Evolutionary conservation across 495 filamentous ascomycete genomes (phyloP), one percentile per base, ranked within the genome.

Genomic region (Lophiotrema nucula): DNA sequence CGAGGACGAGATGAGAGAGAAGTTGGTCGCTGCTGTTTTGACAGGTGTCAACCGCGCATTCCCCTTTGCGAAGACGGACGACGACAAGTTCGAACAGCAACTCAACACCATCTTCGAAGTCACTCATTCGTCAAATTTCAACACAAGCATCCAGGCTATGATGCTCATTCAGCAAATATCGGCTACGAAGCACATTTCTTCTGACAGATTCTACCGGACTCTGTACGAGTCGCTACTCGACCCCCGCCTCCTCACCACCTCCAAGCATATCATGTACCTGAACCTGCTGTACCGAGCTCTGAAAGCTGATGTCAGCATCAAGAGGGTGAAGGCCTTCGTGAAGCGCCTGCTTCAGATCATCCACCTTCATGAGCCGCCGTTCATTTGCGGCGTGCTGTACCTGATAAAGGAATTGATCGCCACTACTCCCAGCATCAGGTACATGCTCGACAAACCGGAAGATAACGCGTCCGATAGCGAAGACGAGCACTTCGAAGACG

Each of bases 81-180:
- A 88, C 57, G 80, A 60, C 5, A 83, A 81, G 77, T 80, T 97
- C 53, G 88, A 92, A 59, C 86, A 86, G 54, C 92, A 97, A 59
- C 81, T 97, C 55, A 88, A 97, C 68, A 95, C 91, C 2, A 76
- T 98, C 26, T 98, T 97, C 79, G 81, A 83, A 62, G 92, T 98
- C 60, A 95, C 93, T 0, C 92, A 98, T 71, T 97, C 93, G 0
- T 90, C 93, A 12, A 98, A 97, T 69, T 97, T 98, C 78, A 97
- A 97, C 75, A 98, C 95, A 6, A 92, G 90, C 67, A 88, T 98
- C 25, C 93, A 97, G 71, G 93, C 93, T 28, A 76, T 98, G 53
- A 89, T 96, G 84, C 77, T 98, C 50, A 93, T 98, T 58, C 93
- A 97, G 69, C 95, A 97, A 70, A 81, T 98, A 25, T 87, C 89